A percentile compares a stretch with the other conserved stretches of the same genome.
These are phyloP conservation scores for Malassezia obtusa DNA, from an alignment of 1,284 basidiomycete species.

Conservation along the genomic window DNA sequence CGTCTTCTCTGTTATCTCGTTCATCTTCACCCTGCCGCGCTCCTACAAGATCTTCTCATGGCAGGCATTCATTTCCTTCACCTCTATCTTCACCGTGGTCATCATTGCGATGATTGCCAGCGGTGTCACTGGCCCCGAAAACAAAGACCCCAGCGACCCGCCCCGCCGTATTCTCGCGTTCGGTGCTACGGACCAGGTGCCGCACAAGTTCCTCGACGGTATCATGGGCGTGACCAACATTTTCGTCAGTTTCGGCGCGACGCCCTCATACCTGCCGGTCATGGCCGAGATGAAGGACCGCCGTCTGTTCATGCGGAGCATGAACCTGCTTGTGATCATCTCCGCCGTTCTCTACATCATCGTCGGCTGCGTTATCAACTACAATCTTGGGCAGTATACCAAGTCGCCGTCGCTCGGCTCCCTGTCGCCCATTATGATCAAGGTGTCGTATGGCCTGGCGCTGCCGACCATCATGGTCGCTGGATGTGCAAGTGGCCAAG, in stretches of 20 bases:
- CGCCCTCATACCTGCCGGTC: constrained; percentile 33
- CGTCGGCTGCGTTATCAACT: constrained; percentile 37
- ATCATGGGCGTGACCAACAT: constrained; percentile 30
- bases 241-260: constrained; percentile 32
- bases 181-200: constrained; percentile 22
- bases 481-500: constrained; percentile 34
- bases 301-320: constrained; percentile 27
- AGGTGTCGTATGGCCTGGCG: constrained; percentile 36
- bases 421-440: constrained; percentile 21
- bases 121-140: constrained; percentile 28
- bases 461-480: constrained; percentile 38
- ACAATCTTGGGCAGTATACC: constrained; percentile 38
- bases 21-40: constrained; percentile 33
- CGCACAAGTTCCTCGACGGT: constrained; percentile 29
- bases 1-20: constrained; percentile 33
- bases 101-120: constrained; percentile 38
- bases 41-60: constrained; percentile 34
- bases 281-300: constrained; percentile 39
- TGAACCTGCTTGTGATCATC: constrained; percentile 21
- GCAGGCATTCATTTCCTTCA: constrained; percentile 30
- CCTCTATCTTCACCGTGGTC: constrained; percentile 32
- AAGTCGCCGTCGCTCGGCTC: constrained; percentile 36
- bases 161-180: constrained; percentile 26
- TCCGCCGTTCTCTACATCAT: constrained; percentile 37
- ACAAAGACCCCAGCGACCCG: constrained; percentile 19